Conservation (phyloP, 352 stramenopile species). For the Globisporangium barbulae region DNA sequence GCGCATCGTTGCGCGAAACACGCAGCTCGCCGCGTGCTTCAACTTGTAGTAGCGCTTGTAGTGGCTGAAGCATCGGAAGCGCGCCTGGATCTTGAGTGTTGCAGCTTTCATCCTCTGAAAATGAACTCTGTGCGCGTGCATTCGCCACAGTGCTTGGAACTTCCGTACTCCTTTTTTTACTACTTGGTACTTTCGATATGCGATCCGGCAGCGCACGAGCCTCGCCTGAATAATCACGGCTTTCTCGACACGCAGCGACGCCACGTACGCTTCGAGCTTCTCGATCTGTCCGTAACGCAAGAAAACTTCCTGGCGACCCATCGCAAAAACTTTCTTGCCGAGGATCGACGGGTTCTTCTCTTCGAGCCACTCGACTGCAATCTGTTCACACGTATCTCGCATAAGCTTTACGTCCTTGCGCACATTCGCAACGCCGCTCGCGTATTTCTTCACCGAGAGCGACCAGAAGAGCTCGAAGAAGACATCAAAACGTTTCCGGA, state of each 20-base stretch:
- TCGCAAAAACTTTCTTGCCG: constrained; percentile 51
- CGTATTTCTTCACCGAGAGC: constrained; percentile 30
- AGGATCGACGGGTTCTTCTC: constrained; percentile 2
- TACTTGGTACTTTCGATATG: constrained; percentile 35
- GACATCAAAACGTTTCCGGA: constrained; percentile 70
- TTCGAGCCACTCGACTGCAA: constrained; percentile 50
- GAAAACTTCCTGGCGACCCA: constrained; percentile 73
- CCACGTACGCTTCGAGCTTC: constrained; percentile 52
- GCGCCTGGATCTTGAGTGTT: constrained; percentile 32
- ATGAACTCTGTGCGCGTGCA: constrained; percentile 21
- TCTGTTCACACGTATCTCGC: constrained; percentile 41
- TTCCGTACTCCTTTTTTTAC: constrained; percentile 32
- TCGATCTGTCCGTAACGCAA: constrained; percentile 78
- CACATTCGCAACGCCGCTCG: constrained; percentile 13
- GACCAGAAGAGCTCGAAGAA: constrained; percentile 77
- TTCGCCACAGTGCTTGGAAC: constrained; percentile 58
- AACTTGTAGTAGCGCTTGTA: constrained; percentile 27
- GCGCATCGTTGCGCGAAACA: constrained; percentile 34
- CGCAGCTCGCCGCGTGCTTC: constrained; percentile 25
- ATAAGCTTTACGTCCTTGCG: constrained; percentile 22
- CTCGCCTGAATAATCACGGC: constrained; percentile 53
- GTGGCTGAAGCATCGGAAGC: constrained; percentile 28
- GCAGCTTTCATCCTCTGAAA: constrained; percentile 14
- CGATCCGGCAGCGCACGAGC: constrained; percentile 35
- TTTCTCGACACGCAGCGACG: constrained; percentile 37